Base-by-base conservation (phyloP, 2,329 filamentous ascomycete species). In the Pezizomycotina sp. region DNA sequence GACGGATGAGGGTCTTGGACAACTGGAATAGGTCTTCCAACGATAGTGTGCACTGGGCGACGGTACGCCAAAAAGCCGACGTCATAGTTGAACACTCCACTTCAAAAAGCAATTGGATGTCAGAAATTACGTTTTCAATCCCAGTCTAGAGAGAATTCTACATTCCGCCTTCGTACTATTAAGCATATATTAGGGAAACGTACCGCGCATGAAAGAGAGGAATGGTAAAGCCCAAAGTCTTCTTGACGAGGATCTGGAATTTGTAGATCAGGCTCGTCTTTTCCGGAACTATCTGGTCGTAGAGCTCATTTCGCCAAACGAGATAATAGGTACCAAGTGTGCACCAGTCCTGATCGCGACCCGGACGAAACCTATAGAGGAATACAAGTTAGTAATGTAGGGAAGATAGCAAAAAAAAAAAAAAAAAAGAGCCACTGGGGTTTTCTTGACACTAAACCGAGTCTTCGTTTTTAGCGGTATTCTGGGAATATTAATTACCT, bases 51-150 rank as follows among this genome's bases (percentile, higher is more conserved):
- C 41, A 98, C 63, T 7, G 82, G 76, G 32, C 75, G 66, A 8
- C 89, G 73, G 56, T 93, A 95, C 0, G 89, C 89, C 80, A 95
- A 83, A 51, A 95, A 62, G 3, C 89, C 89, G 9, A 93, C 81
- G 56, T 98, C 89, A 55, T 98, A 95, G 58, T 98, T 98, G 61
- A 95, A 92, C 25, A 95, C 75, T 8, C 86, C 86, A 13, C 40
- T 19, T 5, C n/a, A n/a, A n/a, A n/a, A n/a, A n/a, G n/a, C n/a
- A n/a, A n/a, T n/a, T n/a, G n/a, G n/a, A n/a, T n/a, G n/a, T n/a
- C n/a, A n/a, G n/a, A n/a, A n/a, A n/a, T n/a, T n/a, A n/a, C n/a
- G n/a, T n/a, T n/a, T n/a, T n/a, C n/a, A n/a, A n/a, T n/a, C n/a
- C n/a, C n/a, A n/a, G n/a, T n/a, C n/a, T n/a, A n/a, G n/a, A n/a